A percentile compares a stretch with the other conserved stretches of the same genome.
phyloP scores from a whole-genome alignment of 345 rosid species.

The Nasturtium officinale region DNA sequence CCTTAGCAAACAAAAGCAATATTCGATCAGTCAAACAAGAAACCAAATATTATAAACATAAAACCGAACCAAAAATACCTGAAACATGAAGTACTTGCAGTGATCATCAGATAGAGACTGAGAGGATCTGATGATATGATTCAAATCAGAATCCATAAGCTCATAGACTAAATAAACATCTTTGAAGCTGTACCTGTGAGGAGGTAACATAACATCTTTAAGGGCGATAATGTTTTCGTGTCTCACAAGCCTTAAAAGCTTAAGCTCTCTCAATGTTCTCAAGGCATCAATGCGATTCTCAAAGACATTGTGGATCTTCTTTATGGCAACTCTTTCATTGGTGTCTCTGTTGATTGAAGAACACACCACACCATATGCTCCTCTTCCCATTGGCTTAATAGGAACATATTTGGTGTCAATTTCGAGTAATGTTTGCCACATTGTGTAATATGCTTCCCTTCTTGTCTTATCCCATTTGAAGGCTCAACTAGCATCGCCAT shows the following conservation, averaged over 20 bases:
- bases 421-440: conserved; percentile 27
- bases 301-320: conserved; percentile 47
- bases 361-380: conserved; percentile 79
- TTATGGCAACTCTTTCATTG: conserved; percentile 55
- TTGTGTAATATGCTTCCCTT: conserved; percentile 41
- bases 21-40: background rate
- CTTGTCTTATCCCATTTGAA: conserved; percentile 56
- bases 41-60: background rate
- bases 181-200: conserved; percentile 58
- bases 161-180: conserved; percentile 87
- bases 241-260: conserved; percentile 67
- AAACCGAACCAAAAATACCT: conserved; percentile 46
- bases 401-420: conserved; percentile 47
- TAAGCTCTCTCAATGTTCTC: conserved; percentile 73
- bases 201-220: conserved; percentile 81
- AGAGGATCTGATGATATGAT: conserved; percentile 80
- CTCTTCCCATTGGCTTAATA: conserved; percentile 76
- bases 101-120: conserved; percentile 48
- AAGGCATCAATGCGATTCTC: conserved; percentile 70
- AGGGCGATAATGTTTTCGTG: conserved; percentile 74
- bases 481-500: conserved; percentile 79
- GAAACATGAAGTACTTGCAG: conserved; percentile 75
- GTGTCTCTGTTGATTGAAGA: conserved; percentile 68
- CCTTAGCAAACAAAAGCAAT: conserved; percentile 49
- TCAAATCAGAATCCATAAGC: conserved; percentile 46